Evolutionary conservation across 75 land plant genomes (phyloP), one percentile per base, ranked within the genome.

Genomic region (Ceratopteris richardii): DNA sequence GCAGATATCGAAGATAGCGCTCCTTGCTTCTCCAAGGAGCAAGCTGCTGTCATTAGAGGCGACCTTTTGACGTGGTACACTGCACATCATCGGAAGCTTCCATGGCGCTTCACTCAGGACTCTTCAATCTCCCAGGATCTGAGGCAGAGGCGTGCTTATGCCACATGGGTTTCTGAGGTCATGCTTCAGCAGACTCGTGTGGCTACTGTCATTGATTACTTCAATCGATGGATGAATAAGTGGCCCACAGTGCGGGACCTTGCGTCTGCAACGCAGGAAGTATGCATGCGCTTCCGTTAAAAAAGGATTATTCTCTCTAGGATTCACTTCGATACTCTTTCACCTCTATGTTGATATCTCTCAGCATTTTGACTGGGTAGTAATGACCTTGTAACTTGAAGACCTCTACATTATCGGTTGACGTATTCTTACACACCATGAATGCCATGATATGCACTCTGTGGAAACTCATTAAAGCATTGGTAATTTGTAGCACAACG

Each of bases 181-280:
- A 94, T 94, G 98, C 79, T 94, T 37, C 96, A 94, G 74, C 98
- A 94, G 61, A 94, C 98, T 1, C 56, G 82, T 64, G 98, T 90
- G 21, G 64, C 73, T 18, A 75, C 80, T 60, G 98, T 90, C 4
- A 62, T 83, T 44, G 84, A 57, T 2, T 94, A 90, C 52, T 94
- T 65, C 72, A 72, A 81, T n/a, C 76, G 83, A 16, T 94, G 98
- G 98, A 94, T 94, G 91, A 41, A 52, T 21, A 81, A 51, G 43
- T 94, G 98, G 98, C 98, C 98, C 24, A 83, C 88, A 0, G 43
- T 94, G 61, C 66, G 61, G 44, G 61, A 74, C 53, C 98, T 94
- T 47, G 70, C 98, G 28, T 27, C 57, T 16, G 98, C 98, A 44
- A 74, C 96, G 29, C 79, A 77, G 56, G 98, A 94, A 85, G 98